Conservation (phyloP, 371 early-diverging fungal species). For the Haplosporangium sp. region DNA sequence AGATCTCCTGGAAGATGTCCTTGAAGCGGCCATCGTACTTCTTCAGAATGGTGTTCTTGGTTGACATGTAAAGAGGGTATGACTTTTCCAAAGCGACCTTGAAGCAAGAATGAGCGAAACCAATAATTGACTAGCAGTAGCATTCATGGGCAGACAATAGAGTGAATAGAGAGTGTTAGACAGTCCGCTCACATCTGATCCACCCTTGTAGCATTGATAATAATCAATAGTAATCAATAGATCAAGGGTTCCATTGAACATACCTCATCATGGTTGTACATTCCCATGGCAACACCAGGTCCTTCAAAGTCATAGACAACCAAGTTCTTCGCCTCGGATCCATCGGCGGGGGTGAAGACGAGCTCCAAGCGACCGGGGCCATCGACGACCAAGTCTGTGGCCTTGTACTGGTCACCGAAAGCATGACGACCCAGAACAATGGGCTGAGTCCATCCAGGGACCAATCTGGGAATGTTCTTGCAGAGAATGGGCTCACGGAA, state of each 20-base stretch:
- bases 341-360: conserved; percentile 86
- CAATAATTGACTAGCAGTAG: conserved; percentile 75
- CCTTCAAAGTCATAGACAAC: conserved; percentile 82
- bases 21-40: conserved; percentile 97
- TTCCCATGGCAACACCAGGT: conserved; percentile 91
- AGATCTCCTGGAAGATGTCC: conserved; percentile 92
- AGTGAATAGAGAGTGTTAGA: background rate
- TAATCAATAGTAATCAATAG: background rate
- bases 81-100: conserved; percentile 86
- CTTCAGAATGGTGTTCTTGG: conserved; percentile 96
- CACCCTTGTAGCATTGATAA: background rate
- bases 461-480: conserved; percentile 87
- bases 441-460: conserved; percentile 94
- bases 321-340: conserved; percentile 66
- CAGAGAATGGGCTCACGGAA: conserved; percentile 96
- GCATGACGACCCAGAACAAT: conserved; percentile 96
- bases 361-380: conserved; percentile 89
- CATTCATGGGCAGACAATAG: too few species aligned
- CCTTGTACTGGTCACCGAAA: conserved; percentile 96
- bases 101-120: conserved; percentile 93
- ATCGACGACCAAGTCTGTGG: conserved; percentile 88
- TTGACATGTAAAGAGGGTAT: conserved; percentile 91
- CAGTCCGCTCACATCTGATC: too few species aligned
- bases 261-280: conserved; percentile 88
- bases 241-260: background rate